Evolutionary conservation across 805 yeast genomes (phyloP), one percentile per base, ranked within the genome.

Genomic region (Metschnikowia rubicola): DNA sequence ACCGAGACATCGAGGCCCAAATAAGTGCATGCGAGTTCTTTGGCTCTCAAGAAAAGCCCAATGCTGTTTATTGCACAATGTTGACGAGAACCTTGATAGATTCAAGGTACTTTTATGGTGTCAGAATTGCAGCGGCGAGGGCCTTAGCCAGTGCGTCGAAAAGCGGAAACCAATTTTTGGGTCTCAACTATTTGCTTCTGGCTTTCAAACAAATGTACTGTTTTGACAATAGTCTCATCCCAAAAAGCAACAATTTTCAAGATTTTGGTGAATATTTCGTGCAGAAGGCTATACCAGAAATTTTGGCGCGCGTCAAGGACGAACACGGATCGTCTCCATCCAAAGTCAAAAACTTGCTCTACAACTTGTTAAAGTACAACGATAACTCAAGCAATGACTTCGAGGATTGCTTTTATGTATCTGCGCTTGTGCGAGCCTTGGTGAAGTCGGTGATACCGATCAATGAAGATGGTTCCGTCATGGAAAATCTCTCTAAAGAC

Each of bases 1-100:
- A 94, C 66, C 71, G 97, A 52, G 99, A 94, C 61, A 95, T 94
- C 15, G 96, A 90, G 51, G 99, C 99, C 0, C 99, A 94, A 60
- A 67, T 81, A 37, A 96, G 89, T 44, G 89, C 97, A 9, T 78
- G 91, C 12, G 69, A 75, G 41, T 88, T 78, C 63, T 92, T 88
- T 64, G 83, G 86, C 8, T 79, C 75, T 17, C 66, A 75, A 10
- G 75, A 74, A 43, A 77, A 79, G 46, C 87, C 90, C 0, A 75
- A 78, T 2, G 54, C 74, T 0, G 71, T 86, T 5, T 86, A 89
- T 60, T 88, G 96, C 8, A 82, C 96, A 0, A 78, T 87, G 17
- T 68, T 94, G 37, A 69, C 88, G 2, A 72, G 97, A 44, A 91
- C 98, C 0, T 64, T 88, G 4, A 74, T 91, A 79, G 99, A 94